Evolutionary conservation across 805 yeast species (phyloP), one percentile per base, ranked within the genome.

Genomic region (Kazachstania taianensis): DNA sequence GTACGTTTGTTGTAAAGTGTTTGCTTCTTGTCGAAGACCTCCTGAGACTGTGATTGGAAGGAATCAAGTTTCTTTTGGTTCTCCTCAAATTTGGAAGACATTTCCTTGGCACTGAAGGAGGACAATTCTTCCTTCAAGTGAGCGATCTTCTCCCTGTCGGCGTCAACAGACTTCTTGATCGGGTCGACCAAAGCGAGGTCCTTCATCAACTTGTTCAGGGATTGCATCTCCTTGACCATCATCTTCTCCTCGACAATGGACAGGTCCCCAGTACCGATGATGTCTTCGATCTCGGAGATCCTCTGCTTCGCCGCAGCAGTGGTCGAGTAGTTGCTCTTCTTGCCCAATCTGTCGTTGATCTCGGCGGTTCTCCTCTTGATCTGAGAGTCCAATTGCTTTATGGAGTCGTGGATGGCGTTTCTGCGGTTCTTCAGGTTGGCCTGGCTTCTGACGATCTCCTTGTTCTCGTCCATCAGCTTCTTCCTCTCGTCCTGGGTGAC

Each of bases 241-340:
- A 77, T 72, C 67, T 84, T 80, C 71, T 92, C 99, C 44, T 89
- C 95, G 36, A 86, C 96, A 53, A 92, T 75, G 50, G 83, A 74
- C 57, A 92, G 69, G 31, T 70, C 62, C 44, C 97, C 97, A 34
- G 81, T 63, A 38, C 81, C 83, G 42, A 92, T 78, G 46, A 71
- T 67, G 29, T 69, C 71, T 57, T 92, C 96, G 53, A 85, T 72
- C 45, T 66, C 67, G 40, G 57, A 55, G 52, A 82, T 69, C 59
- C 78, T 75, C 40, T 66, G 65, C 48, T 81, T 86, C 46, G 82
- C 78, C 43, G 82, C 94, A 25, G 65, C 77, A 41, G 70, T 72
- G 32, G 67, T 63, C 58, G 77, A 78, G 70, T 74, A 87, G 46
- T 65, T 73, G 64, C 81, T 83, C 35, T 53, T 50, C 29, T 48